Conservation (phyloP, 2,329 filamentous ascomycete species). For the Neonectria magnoliae region DNA sequence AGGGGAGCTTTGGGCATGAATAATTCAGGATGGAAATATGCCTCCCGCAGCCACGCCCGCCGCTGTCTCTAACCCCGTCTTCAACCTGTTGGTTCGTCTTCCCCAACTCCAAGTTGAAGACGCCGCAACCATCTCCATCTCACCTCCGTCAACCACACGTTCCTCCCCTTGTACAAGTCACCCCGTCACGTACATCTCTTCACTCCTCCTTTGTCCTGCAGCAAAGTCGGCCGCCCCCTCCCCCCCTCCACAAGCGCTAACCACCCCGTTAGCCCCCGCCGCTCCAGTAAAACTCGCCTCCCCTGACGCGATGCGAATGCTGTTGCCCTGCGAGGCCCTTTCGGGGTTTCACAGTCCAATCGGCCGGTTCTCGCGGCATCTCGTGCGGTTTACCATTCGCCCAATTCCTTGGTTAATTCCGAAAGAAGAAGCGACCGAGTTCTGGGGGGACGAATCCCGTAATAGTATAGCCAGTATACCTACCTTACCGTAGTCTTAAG, state of each 20-base stretch:
- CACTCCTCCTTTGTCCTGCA: background rate
- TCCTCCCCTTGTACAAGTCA: too few species aligned
- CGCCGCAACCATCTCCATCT: background rate
- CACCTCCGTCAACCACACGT: too few species aligned
- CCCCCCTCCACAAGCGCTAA: conserved; percentile 2
- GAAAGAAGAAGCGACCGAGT: conserved; percentile 14
- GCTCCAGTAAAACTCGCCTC: background rate
- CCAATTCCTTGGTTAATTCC: conserved; percentile 12
- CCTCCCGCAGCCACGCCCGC: conserved; percentile 1
- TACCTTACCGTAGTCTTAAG: too few species aligned
- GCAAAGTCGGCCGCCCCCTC: background rate
- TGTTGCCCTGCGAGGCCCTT: conserved; percentile 1
- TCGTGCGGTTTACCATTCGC: background rate
- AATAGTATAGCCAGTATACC: background rate
- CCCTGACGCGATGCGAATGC: conserved; percentile 3
- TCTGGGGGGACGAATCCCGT: conserved; percentile 9
- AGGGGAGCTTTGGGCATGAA: too few species aligned
- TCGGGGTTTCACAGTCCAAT: conserved; percentile 1
- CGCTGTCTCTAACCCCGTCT: conserved; percentile 6
- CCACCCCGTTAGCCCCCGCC: background rate
- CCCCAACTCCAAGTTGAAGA: background rate
- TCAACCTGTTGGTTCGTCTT: background rate
- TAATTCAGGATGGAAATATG: background rate
- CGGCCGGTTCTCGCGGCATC: conserved; percentile 13
- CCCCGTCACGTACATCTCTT: too few species aligned